Evolutionary conservation across 2,329 filamentous ascomycete species (phyloP).

Genomic region (Verruconis gallopava): DNA sequence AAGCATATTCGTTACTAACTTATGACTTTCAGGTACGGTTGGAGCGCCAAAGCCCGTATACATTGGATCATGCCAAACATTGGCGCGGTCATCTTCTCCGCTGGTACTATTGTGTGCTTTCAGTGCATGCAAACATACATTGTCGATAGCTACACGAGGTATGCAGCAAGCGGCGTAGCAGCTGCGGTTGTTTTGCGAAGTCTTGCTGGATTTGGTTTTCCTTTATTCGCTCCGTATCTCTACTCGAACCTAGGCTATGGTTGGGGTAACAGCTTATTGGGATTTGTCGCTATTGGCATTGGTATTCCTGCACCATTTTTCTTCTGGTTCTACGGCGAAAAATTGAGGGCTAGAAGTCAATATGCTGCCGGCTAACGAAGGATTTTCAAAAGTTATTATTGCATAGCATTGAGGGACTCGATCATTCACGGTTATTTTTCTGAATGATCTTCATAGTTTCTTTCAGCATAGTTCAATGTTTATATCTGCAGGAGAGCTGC

Average conservation of each 20-base stretch:
- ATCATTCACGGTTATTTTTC: no score
- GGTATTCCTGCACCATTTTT: conserved; percentile 37
- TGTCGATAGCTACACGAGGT: conserved; percentile 33
- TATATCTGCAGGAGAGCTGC: no score
- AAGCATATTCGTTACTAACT: no score
- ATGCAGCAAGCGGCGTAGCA: conserved; percentile 32
- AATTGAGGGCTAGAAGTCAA: conserved; percentile 32
- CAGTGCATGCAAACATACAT: conserved; percentile 33
- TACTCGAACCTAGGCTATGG: conserved; percentile 28
- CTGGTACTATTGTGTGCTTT: conserved; percentile 31
- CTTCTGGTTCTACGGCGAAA: conserved; percentile 38
- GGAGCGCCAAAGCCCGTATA: conserved; percentile 35
- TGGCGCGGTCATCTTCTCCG: conserved; percentile 37
- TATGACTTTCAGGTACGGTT: no score
- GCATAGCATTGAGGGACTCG: no score
- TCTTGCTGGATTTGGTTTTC: conserved; percentile 32
- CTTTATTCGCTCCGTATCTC: conserved; percentile 31
- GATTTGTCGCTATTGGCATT: conserved; percentile 22
- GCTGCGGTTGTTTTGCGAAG: conserved; percentile 31
- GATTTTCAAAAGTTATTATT: no score
- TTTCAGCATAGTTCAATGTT: no score
- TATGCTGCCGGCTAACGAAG: conserved; percentile 36
- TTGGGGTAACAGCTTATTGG: conserved; percentile 29
- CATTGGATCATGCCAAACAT: conserved; percentile 46
- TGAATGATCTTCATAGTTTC: no score